phyloP scores from a whole-genome alignment of 306 rosid species.

The Trifolium subterraneum region DNA sequence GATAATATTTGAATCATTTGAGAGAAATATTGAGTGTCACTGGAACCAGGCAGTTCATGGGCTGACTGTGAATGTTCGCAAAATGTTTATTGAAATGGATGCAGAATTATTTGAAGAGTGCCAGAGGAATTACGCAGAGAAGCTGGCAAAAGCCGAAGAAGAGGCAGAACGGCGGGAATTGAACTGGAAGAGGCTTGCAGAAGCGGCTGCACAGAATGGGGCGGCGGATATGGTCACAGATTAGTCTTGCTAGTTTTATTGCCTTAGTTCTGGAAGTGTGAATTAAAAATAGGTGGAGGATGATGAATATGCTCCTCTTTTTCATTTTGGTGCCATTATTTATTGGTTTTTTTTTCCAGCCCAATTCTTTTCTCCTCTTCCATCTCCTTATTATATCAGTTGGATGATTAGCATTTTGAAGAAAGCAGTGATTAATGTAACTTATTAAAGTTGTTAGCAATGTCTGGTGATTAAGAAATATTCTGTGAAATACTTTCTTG shows the following conservation, averaged over 20 bases:
- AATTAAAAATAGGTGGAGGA: constrained; percentile 45
- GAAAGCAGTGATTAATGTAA: constrained; percentile 68
- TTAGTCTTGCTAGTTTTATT: constrained; percentile 39
- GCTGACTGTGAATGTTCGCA: constrained; percentile 80
- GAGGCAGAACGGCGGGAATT: constrained; percentile 67
- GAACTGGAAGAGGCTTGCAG: constrained; percentile 87
- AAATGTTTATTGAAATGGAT: constrained; percentile 96
- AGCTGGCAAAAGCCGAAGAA: constrained; percentile 63
- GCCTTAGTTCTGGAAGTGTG: constrained; percentile 41
- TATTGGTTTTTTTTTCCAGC: constrained; percentile 47
- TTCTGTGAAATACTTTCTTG: constrained; percentile 60
- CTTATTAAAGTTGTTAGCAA: constrained; percentile 66
- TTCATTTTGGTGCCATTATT: constrained; percentile 60
- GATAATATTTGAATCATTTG: constrained; percentile 77
- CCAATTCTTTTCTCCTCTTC: constrained; percentile 42
- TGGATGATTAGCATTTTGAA: constrained; percentile 53
- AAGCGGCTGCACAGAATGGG: constrained; percentile 68
- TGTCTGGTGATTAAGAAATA: constrained; percentile 63
- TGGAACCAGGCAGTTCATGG: constrained; percentile 98
- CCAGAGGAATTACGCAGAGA: constrained; percentile 72
- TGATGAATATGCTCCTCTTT: constrained; percentile 51
- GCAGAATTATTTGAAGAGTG: constrained; percentile 88
- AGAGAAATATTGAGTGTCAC: constrained; percentile 74
- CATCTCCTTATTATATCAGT: constrained; percentile 49
- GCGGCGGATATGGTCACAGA: constrained; percentile 60